A percentile compares a stretch with the other conserved stretches of the same genome.
These are phyloP conservation scores for Breviolum minutum DNA, from an alignment of 73 alveolate species.

Conservation along the genomic window DNA sequence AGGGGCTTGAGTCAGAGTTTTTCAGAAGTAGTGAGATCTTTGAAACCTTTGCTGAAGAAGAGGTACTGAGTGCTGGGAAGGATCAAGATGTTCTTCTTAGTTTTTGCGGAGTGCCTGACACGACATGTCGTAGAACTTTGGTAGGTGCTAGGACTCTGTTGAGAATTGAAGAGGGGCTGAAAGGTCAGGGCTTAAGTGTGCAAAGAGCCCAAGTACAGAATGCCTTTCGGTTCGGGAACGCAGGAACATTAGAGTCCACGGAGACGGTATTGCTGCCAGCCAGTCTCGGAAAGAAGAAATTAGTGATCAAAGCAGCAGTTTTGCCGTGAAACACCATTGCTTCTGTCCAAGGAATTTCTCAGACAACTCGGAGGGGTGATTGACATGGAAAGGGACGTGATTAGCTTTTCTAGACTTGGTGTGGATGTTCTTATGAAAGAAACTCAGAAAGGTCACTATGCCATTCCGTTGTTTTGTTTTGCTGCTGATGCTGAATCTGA, in stretches of 20 bases:
- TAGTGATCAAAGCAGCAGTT: slow-evolving; percentile 1
- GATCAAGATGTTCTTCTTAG: too few species aligned
- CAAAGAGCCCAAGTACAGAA: not conserved
- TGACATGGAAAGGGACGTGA: not conserved
- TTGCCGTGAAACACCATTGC: not conserved
- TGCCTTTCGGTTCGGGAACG: slow-evolving; percentile 34
- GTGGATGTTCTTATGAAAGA: not conserved
- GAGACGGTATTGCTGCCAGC: slow-evolving; percentile 25
- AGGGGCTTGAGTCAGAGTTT: too few species aligned
- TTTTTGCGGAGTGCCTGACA: slow-evolving; percentile 38
- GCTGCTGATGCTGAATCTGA: not conserved
- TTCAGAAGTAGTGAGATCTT: too few species aligned
- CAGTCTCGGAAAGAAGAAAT: not conserved
- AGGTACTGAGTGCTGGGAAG: slow-evolving; percentile 21
- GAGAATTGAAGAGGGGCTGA: not conserved
- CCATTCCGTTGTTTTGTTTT: not conserved
- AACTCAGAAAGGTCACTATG: not conserved
- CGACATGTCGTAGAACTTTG: slow-evolving; percentile 36
- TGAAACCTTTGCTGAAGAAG: not conserved
- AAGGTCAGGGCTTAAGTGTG: not conserved
- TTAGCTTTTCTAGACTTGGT: not conserved
- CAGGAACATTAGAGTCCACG: not conserved
- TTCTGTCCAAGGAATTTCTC: not conserved
- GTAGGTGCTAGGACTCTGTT: slow-evolving; percentile 18
- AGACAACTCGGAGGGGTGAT: not conserved